Percentiles rank a stretch among this genome's conserved stretches.
Conservation (phyloP, 495 filamentous ascomycete genomes). For the Penicillium diatomitis region DNA sequence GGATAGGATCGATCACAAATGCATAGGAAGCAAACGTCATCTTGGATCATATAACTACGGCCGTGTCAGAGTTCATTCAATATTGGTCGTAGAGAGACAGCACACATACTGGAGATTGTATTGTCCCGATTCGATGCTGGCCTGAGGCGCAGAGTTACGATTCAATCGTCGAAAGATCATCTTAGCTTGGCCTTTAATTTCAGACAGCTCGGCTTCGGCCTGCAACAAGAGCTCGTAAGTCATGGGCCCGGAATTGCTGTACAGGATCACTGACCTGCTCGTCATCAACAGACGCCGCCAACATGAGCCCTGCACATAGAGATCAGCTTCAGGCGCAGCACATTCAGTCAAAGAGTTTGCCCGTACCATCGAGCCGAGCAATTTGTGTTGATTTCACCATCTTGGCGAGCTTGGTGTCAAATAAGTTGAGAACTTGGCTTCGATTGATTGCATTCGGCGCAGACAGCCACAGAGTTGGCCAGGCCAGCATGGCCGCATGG, state of each 20-base stretch:
- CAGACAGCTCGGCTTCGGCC: constrained; percentile 67
- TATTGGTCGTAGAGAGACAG: neutral
- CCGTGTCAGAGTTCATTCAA: constrained; percentile 2
- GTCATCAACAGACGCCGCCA: constrained; percentile 92
- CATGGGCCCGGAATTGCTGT: neutral
- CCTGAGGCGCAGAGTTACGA: constrained; percentile 81
- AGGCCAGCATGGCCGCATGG: constrained; percentile 14
- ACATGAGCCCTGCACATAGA: constrained; percentile 62
- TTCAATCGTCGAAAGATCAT: constrained; percentile 79
- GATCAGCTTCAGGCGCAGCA: constrained; percentile 16
- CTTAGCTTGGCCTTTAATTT: constrained; percentile 86
- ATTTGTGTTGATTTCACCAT: constrained; percentile 98
- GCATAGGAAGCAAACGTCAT: constrained; percentile 79
- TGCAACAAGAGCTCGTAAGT: constrained; percentile 13
- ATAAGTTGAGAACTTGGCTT: no score
- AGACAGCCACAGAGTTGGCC: constrained; percentile 9
- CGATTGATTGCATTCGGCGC: no score
- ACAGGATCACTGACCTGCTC: constrained; percentile 46
- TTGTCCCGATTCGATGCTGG: constrained; percentile 77
- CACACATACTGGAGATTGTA: constrained; percentile 75
- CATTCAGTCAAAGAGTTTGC: neutral
- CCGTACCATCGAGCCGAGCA: constrained; percentile 78
- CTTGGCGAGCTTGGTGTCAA: constrained; percentile 12
- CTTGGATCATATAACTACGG: constrained; percentile 71
- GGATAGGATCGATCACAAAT: constrained; percentile 92